Base-by-base conservation (phyloP, 495 filamentous ascomycete genomes). In the Hypoxylon rickii region DNA sequence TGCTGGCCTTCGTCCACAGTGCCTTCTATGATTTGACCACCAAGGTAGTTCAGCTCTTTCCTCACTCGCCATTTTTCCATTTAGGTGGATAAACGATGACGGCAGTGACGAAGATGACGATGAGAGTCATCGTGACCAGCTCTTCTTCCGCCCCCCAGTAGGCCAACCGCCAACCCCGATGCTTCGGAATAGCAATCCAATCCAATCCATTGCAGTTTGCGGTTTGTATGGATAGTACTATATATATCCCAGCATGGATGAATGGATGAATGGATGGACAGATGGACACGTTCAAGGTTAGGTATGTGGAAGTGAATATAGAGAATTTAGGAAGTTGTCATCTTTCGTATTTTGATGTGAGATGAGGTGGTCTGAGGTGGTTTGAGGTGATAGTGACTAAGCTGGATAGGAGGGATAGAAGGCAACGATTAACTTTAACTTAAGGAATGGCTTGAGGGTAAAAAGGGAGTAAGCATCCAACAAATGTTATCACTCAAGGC, bases 181-280 rank as follows among this genome's bases (percentile, higher is more conserved):
- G 32, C 20, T 33, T 45, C 12, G 41, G 39, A 47, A 16, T 26
- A 12, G 10, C 37, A 29, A 29, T 34, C 52, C 47, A 57, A 21
- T 46, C 41, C 41, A 51, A 7, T 12, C 34, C 21, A 24, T 10
- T 29, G 4, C 24, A 10, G 10, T 29, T 4, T 4, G 24, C 24
- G 10, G 4, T 29, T 20, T 24, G 38, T 42, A 40, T 26, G 36
- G 45, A 51, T 37, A n/a, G 32, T 32, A 19, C 46, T 56, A 52
- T 56, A 55, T 62, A 56, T 44, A 55, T 38, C 21, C 22, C 40
- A 45, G 40, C 11, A 33, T 18, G 3, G 32, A 36, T 10, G 24
- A 10, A 29, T 29, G 10, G 24, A 29, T 29, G 24, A 29, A 29
- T 29, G 10, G 24, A 29, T 29, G 24, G 24, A 10, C 10, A 29